Evolutionary conservation across 2,329 filamentous ascomycete genomes (phyloP).

Genomic region (Chaetomium olivaceum): DNA sequence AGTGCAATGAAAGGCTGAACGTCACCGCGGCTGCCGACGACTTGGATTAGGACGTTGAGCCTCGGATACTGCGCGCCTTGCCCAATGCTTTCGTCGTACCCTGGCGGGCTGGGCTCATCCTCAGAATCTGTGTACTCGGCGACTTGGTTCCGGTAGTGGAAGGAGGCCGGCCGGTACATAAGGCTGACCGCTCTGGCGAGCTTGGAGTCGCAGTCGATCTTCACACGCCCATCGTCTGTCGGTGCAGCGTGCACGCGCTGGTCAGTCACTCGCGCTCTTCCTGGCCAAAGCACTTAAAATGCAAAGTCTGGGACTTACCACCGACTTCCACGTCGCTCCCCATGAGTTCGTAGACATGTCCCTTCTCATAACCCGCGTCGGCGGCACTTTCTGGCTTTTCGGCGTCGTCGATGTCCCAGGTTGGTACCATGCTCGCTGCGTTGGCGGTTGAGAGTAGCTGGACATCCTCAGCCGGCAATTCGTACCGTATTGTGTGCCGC

Average conservation of each 20-base stretch:
- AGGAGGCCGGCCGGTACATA: neutral
- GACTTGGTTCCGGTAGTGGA: no score
- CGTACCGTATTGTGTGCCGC: constrained; percentile 1
- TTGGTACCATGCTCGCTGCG: neutral
- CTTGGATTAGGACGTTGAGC: constrained; percentile 71
- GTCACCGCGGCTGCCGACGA: constrained; percentile 72
- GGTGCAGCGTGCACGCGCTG: neutral
- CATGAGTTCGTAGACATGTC: neutral
- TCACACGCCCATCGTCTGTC: constrained; percentile 4
- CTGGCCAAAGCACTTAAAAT: no score
- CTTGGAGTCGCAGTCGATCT: neutral
- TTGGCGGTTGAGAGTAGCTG: neutral
- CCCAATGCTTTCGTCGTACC: neutral
- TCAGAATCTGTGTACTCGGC: neutral
- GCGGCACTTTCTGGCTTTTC: neutral
- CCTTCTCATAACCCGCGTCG: no score
- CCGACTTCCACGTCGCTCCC: neutral
- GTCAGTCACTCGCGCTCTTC: neutral
- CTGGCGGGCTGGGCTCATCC: neutral
- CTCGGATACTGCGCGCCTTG: constrained; percentile 28
- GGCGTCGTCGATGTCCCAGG: neutral
- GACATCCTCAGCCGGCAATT: neutral
- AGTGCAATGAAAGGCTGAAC: constrained; percentile 74
- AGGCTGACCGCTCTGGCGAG: neutral
- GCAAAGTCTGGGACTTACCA: neutral